Evolutionary conservation across 2,329 filamentous ascomycete species (phyloP).

Genomic region (Cladosporium sphaerospermum): DNA sequence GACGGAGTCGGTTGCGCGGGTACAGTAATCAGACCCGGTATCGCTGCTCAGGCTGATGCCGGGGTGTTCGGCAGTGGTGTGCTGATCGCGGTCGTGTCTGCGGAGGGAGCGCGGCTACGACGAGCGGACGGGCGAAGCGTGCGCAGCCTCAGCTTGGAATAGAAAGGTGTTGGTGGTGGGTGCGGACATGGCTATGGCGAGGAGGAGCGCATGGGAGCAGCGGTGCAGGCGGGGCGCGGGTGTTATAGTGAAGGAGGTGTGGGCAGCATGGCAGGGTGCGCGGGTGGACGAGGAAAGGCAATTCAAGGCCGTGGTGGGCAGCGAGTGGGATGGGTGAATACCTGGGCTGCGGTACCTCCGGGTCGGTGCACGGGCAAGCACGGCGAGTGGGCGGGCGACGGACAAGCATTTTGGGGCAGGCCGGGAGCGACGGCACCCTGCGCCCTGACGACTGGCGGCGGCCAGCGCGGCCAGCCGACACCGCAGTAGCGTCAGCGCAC

Average conservation of each 20-base stretch:
- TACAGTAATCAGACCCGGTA: neutral
- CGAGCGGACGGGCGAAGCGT: neutral
- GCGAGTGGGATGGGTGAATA: constrained; percentile 4
- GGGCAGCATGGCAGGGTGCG: neutral
- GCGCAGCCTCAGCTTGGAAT: neutral
- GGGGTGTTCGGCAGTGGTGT: constrained; percentile 4
- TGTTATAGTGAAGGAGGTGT: neutral
- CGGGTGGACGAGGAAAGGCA: neutral
- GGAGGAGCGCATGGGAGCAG: neutral
- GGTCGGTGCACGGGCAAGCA: no score
- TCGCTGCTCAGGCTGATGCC: constrained; percentile 3
- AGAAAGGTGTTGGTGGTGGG: neutral
- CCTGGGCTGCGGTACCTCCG: no score
- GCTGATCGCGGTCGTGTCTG: constrained; percentile 2
- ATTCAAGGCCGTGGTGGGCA: neutral
- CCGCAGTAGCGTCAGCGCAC: no score
- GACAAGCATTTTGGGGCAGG: no score
- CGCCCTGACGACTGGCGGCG: no score
- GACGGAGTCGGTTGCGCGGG: constrained; percentile 1
- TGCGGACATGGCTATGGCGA: neutral
- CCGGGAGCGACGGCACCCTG: no score
- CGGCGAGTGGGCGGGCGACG: no score
- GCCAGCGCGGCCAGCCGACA: no score
- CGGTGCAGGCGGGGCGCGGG: neutral
- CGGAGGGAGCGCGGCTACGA: constrained; percentile 1